A percentile compares a stretch with the other conserved stretches of the same genome.
phyloP scores from a whole-genome alignment of 768 basidiomycete species.

The Mycena indigotica region DNA sequence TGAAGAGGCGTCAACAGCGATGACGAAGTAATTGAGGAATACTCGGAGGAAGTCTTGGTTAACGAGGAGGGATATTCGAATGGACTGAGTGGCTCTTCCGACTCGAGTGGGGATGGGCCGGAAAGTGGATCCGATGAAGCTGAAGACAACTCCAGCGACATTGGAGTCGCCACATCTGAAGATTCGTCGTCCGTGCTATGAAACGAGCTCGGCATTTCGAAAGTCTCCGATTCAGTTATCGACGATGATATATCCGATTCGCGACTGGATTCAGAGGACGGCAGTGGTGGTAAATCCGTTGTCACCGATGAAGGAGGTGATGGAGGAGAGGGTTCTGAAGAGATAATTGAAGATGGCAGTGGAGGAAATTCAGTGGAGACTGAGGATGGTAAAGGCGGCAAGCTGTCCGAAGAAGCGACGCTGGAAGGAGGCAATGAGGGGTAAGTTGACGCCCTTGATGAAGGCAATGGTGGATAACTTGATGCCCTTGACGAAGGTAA shows the following conservation, averaged over 20 bases:
- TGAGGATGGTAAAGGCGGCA: conserved; percentile 9
- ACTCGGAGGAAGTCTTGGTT: conserved; percentile 14
- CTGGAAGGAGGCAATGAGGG: conserved; percentile 28
- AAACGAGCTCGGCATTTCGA: conserved; percentile 16
- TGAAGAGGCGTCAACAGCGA: conserved; percentile 16
- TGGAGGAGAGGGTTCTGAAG: neutral
- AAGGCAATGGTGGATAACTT: conserved; percentile 24
- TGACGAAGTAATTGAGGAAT: conserved; percentile 11
- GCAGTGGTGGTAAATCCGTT: neutral
- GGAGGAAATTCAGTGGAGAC: conserved; percentile 22
- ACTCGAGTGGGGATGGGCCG: conserved; percentile 35
- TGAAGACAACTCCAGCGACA: conserved; percentile 31
- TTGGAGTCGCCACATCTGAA: conserved; percentile 31
- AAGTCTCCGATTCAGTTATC: neutral
- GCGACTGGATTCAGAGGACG: conserved; percentile 4
- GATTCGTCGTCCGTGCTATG: conserved; percentile 16
- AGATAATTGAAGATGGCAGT: conserved; percentile 14
- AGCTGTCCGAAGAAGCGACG: conserved; percentile 21
- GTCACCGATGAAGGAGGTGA: conserved; percentile 23
- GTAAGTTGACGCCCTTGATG: conserved; percentile 27
- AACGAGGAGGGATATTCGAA: conserved; percentile 12
- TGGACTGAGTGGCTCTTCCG: conserved; percentile 6
- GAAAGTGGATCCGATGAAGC: conserved; percentile 30
- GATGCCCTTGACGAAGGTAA: conserved; percentile 35
- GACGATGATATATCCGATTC: conserved; percentile 5